Conservation (phyloP, 2,329 filamentous ascomycete genomes). For the Colletotrichum tropicale region DNA sequence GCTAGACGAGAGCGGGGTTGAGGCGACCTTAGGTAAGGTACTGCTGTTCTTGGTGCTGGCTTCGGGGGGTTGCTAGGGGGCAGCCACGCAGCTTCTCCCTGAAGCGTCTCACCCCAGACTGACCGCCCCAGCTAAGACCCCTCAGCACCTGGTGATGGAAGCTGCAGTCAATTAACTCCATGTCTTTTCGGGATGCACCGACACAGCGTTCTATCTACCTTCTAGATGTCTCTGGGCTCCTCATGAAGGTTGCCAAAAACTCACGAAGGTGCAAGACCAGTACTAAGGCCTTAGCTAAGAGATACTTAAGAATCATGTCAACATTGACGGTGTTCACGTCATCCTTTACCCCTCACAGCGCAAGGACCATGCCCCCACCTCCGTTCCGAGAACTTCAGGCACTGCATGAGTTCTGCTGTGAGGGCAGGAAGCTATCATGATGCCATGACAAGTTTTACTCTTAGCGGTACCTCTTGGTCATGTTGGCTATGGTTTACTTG, state of each 20-base stretch:
- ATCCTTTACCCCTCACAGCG: conserved; percentile 23
- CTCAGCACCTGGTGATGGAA: not conserved
- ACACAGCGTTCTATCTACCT: not conserved
- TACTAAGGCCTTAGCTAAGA: not conserved
- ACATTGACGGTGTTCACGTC: conserved; percentile 11
- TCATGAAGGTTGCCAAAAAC: not conserved
- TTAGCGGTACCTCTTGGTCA: fast-evolving
- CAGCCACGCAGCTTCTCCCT: not conserved
- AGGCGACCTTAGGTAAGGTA: conserved; percentile 17
- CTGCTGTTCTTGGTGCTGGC: not conserved
- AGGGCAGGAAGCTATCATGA: not conserved
- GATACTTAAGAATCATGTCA: not conserved
- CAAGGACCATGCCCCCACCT: not conserved
- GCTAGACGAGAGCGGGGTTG: conserved; percentile 17
- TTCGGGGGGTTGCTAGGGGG: not conserved
- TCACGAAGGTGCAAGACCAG: not conserved
- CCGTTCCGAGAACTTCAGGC: not conserved
- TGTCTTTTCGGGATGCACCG: not conserved
- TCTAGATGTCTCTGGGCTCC: not conserved
- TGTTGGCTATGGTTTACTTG: not conserved
- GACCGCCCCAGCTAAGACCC: not conserved
- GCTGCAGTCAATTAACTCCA: not conserved
- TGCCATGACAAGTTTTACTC: fast-evolving
- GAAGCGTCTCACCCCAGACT: not conserved
- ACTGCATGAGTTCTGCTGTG: not conserved